Percentiles rank a stretch among this genome's conserved stretches.
phyloP scores from a whole-genome alignment of 495 filamentous ascomycete species.

The Aspergillus kassunensis region DNA sequence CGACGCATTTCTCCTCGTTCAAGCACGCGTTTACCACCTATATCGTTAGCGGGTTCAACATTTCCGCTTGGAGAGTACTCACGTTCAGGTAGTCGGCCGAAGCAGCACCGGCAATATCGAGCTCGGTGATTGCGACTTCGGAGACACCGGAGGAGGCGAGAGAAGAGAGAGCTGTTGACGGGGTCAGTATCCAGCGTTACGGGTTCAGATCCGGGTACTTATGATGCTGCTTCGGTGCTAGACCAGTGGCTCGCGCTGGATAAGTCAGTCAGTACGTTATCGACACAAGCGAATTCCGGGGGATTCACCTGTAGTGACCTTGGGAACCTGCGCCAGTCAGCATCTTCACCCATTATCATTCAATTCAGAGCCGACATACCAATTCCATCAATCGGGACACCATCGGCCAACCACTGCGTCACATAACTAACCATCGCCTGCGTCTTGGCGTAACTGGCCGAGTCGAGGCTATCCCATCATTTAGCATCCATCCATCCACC shows the following conservation, averaged over 20 bases:
- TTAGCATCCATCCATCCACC: not conserved
- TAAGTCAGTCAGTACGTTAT: not conserved
- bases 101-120: conserved; percentile 59
- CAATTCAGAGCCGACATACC: conserved; percentile 33
- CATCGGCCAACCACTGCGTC: conserved; percentile 60
- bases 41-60: conserved; percentile 1
- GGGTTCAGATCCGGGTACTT: conserved; percentile 13
- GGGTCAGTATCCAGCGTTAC: conserved; percentile 3
- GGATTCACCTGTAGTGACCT: conserved; percentile 46
- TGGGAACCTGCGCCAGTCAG: conserved; percentile 48
- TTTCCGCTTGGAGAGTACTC: conserved; percentile 1
- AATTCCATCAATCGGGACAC: conserved; percentile 72
- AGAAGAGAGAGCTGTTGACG: conserved; percentile 49
- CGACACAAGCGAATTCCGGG: not conserved
- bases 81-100: conserved; percentile 56
- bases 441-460: conserved; percentile 49
- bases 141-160: conserved; percentile 49
- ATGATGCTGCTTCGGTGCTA: conserved; percentile 18
- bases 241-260: conserved; percentile 13
- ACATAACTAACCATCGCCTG: conserved; percentile 60
- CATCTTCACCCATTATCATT: not conserved
- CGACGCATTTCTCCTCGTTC: conserved; percentile 60
- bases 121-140: conserved; percentile 61
- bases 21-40: conserved; percentile 61
- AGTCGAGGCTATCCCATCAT: conserved; percentile 26